Percentiles rank a stretch among this genome's conserved stretches.
Evolutionary conservation across 495 filamentous ascomycete genomes (phyloP).

Genomic region (Cercophora newfieldiana): DNA sequence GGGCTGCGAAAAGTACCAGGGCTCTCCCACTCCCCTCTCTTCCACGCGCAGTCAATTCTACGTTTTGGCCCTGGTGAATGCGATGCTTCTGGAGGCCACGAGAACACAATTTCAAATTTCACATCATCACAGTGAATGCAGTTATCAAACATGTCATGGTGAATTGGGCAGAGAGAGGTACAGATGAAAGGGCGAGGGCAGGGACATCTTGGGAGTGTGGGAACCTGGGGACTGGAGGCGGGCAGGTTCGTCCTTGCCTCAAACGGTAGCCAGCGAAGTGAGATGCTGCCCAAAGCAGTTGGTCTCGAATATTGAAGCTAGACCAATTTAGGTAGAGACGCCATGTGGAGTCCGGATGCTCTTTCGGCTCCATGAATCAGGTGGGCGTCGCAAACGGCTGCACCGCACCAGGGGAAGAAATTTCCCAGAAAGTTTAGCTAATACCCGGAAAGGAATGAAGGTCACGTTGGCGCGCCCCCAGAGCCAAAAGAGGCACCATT

Average conservation of each 20-base stretch:
- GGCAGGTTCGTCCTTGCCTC: background rate
- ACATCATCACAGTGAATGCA: background rate
- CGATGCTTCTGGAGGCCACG: background rate
- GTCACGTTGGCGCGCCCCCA: conserved; percentile 18
- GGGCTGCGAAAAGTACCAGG: conserved; percentile 21
- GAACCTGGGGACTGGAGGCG: background rate
- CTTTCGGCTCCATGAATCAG: conserved; percentile 29
- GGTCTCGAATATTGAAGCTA: conserved; percentile 4
- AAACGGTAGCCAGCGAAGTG: conserved; percentile 1
- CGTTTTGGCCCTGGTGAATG: background rate
- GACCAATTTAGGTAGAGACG: conserved; percentile 7
- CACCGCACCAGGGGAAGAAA: conserved; percentile 12
- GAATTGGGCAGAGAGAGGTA: background rate
- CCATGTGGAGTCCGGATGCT: conserved; percentile 24
- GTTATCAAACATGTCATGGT: background rate
- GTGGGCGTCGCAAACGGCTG: conserved; percentile 31
- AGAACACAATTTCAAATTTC: background rate
- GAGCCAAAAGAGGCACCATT: conserved; percentile 25
- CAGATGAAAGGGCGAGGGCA: background rate
- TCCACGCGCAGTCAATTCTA: background rate
- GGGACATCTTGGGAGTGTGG: background rate
- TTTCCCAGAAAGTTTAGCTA: conserved; percentile 28
- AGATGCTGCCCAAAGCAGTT: conserved; percentile 7
- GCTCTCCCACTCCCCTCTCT: background rate
- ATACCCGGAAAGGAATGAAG: conserved; percentile 29